Percentiles rank a stretch among this genome's conserved stretches.
Evolutionary conservation across 148 eudicot species (phyloP).

Genomic region (Camellia japonica): DNA sequence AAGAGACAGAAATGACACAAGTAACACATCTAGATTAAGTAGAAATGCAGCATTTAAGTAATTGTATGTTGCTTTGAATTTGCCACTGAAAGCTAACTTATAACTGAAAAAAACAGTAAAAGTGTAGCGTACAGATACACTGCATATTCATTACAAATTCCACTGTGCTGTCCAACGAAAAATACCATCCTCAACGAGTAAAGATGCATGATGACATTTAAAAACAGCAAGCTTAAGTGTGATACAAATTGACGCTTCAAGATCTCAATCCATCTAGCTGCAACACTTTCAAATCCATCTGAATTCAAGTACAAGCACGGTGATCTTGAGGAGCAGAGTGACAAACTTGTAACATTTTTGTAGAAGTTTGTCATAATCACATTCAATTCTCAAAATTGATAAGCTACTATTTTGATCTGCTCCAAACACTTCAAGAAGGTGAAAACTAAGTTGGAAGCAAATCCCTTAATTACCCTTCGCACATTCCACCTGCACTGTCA

Average conservation of each 20-base stretch:
- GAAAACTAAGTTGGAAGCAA: background rate
- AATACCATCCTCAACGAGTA: background rate
- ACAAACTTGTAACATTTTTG: background rate
- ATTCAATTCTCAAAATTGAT: background rate
- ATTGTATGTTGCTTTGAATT: background rate
- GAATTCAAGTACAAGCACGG: background rate
- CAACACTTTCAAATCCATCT: background rate
- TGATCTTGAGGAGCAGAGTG: background rate
- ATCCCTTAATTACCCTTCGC: conserved; percentile 26
- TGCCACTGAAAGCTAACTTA: background rate
- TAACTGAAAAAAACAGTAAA: background rate
- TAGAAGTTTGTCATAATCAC: no score
- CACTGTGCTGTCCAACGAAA: background rate
- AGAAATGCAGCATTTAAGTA: background rate
- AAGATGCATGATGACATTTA: background rate
- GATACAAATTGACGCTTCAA: background rate
- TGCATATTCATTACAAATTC: background rate
- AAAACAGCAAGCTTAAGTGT: no score
- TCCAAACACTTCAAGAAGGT: background rate
- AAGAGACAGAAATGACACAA: background rate
- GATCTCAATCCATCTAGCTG: background rate
- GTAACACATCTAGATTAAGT: background rate
- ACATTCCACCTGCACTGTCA: conserved; percentile 81
- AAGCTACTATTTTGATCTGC: background rate
- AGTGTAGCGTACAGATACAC: background rate